These are phyloP conservation scores for Vigna unguiculata DNA, from an alignment of 306 rosid genomes.

Conservation along the genomic window DNA sequence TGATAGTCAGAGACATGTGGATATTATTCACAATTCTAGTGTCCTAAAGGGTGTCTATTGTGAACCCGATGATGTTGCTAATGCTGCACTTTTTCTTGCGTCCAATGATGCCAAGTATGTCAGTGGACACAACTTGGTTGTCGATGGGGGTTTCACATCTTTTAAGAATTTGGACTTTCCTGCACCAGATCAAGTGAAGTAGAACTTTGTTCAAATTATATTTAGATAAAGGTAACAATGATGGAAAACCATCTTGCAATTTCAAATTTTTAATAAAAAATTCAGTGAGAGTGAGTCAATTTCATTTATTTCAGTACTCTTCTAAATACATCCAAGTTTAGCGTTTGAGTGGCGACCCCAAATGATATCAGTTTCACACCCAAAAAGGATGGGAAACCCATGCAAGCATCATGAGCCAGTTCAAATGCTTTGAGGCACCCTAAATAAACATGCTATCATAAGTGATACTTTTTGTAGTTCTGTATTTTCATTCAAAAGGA, in stretches of 20 bases:
- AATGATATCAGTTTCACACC: neutral
- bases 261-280: neutral
- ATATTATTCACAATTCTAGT: constrained; percentile 59
- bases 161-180: constrained; percentile 68
- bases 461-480: neutral
- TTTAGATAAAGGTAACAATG: neutral
- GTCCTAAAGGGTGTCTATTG: constrained; percentile 68
- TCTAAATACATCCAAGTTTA: neutral
- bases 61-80: constrained; percentile 77
- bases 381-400: neutral
- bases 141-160: constrained; percentile 90
- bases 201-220: constrained; percentile 37
- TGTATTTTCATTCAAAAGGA: neutral
- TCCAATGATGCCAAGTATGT: constrained; percentile 83
- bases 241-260: constrained; percentile 17
- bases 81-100: constrained; percentile 84
- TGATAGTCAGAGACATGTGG: constrained; percentile 48
- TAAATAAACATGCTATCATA: neutral
- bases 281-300: neutral
- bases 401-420: neutral
- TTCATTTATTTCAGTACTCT: neutral
- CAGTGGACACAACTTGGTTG: constrained; percentile 82
- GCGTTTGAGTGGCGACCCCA: neutral
- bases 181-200: constrained; percentile 57
- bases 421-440: constrained; percentile 23